These are phyloP conservation scores for Scheffersomyces parashehatae DNA, from an alignment of 1,139 yeast genomes.

Conservation along the genomic window DNA sequence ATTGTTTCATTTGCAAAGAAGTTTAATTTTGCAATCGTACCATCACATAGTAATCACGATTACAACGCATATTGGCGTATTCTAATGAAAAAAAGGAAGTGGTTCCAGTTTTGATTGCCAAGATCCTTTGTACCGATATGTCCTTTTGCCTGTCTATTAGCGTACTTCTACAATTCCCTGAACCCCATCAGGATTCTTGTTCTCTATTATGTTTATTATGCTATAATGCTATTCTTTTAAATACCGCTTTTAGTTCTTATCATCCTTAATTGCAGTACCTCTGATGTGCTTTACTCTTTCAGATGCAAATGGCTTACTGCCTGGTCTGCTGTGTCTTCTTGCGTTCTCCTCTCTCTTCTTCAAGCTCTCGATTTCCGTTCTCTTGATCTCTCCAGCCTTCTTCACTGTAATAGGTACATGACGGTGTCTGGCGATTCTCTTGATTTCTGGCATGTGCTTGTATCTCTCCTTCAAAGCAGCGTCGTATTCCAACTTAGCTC, in stretches of 20 bases:
- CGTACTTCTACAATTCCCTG: not conserved
- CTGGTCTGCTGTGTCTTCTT: constrained; percentile 74
- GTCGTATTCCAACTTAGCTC: constrained; percentile 85
- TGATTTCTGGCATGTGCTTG: constrained; percentile 95
- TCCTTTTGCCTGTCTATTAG: too few species aligned
- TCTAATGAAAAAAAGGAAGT: too few species aligned
- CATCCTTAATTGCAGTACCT: constrained; percentile 69
- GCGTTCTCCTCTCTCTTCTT: constrained; percentile 82
- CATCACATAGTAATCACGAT: too few species aligned
- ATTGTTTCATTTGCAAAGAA: too few species aligned
- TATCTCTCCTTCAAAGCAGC: constrained; percentile 88
- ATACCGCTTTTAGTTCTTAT: not conserved
- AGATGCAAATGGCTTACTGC: constrained; percentile 59
- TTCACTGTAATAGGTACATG: constrained; percentile 86
- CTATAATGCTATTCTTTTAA: not conserved
- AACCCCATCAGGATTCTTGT: not conserved
- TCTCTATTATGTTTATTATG: constrained; percentile 1
- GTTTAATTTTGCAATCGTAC: too few species aligned
- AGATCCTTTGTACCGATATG: too few species aligned
- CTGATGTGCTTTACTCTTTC: constrained; percentile 87
- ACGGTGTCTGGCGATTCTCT: constrained; percentile 86
- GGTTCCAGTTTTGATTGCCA: too few species aligned
- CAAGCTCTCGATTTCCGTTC: constrained; percentile 67
- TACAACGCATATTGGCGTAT: too few species aligned
- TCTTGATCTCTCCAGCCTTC: constrained; percentile 85